Evolutionary conservation across 2,329 filamentous ascomycete species (phyloP).

Genomic region (Cladobotryum protrusum): DNA sequence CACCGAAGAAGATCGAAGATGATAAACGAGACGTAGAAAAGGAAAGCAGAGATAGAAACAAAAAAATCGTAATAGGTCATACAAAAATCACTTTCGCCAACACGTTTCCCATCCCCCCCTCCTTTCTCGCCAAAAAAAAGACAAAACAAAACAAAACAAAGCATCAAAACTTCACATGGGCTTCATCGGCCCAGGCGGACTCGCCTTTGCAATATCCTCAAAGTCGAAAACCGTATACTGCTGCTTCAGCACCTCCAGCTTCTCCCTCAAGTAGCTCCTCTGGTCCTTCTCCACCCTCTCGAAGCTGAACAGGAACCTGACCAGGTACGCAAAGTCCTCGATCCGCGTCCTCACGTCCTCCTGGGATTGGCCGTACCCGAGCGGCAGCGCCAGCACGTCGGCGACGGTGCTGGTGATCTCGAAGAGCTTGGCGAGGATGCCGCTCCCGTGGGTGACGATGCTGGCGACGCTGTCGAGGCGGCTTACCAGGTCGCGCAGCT

Average conservation of each 20-base stretch:
- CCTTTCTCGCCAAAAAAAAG: no score
- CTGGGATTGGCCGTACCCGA: conserved; percentile 29
- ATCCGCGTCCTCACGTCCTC: conserved; percentile 42
- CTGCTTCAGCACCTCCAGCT: conserved; percentile 29
- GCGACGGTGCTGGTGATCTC: conserved; percentile 55
- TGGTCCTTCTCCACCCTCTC: conserved; percentile 41
- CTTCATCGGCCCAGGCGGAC: conserved; percentile 10
- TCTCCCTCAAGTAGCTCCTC: conserved; percentile 34
- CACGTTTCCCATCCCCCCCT: no score
- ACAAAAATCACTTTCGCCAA: no score
- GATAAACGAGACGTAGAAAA: no score
- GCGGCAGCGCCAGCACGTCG: conserved; percentile 49
- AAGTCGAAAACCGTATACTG: conserved; percentile 26
- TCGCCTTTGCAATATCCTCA: conserved; percentile 19
- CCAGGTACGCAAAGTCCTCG: conserved; percentile 48
- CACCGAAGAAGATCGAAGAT: no score
- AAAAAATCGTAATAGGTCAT: no score
- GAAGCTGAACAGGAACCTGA: conserved; percentile 44
- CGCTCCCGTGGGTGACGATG: conserved; percentile 49
- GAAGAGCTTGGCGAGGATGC: conserved; percentile 53
- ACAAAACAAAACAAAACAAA: no score
- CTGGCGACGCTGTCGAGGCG: conserved; percentile 32
- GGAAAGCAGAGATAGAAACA: no score
- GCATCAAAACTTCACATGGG: no score
- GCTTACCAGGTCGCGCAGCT: conserved; percentile 32